These are phyloP conservation scores for Purpureocillium lavendulum DNA, from an alignment of 2,329 filamentous ascomycete species.

Conservation along the genomic window DNA sequence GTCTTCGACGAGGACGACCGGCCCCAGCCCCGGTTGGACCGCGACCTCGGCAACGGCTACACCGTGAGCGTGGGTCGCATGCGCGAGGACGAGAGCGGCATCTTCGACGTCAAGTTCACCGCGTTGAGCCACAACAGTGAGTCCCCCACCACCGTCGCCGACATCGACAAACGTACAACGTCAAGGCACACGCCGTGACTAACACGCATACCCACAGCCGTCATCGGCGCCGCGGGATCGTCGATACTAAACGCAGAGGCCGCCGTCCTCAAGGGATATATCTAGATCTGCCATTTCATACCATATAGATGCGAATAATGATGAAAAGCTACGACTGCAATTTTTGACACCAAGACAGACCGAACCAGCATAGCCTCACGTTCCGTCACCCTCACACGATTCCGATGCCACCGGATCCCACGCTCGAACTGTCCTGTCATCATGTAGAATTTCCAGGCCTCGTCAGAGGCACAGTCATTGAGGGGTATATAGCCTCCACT, in stretches of 20 bases:
- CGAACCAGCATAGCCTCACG: neutral
- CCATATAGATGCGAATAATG: neutral
- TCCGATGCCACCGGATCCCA: no score
- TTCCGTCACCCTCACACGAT: no score
- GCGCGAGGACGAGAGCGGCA: constrained; percentile 74
- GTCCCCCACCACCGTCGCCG: constrained; percentile 21
- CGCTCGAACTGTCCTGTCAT: no score
- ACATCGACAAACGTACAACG: no score
- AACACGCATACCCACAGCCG: constrained; percentile 37
- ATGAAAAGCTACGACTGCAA: neutral
- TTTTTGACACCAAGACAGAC: no score
- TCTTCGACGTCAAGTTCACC: constrained; percentile 94
- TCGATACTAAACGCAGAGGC: constrained; percentile 93
- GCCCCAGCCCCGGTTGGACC: constrained; percentile 84
- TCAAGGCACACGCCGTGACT: no score
- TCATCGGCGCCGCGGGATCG: constrained; percentile 93
- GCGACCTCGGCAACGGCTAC: constrained; percentile 78
- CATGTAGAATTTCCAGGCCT: constrained; percentile 1
- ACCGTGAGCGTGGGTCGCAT: constrained; percentile 85
- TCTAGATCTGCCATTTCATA: constrained; percentile 34
- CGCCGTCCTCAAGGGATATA: constrained; percentile 79
- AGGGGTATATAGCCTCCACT: constrained; percentile 4
- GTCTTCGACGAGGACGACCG: constrained; percentile 87
- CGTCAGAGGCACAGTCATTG: neutral
- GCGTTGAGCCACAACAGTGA: constrained; percentile 74